Evolutionary conservation across 148 eudicot genomes (phyloP).

Genomic region (Chenopodium berlandieri): DNA sequence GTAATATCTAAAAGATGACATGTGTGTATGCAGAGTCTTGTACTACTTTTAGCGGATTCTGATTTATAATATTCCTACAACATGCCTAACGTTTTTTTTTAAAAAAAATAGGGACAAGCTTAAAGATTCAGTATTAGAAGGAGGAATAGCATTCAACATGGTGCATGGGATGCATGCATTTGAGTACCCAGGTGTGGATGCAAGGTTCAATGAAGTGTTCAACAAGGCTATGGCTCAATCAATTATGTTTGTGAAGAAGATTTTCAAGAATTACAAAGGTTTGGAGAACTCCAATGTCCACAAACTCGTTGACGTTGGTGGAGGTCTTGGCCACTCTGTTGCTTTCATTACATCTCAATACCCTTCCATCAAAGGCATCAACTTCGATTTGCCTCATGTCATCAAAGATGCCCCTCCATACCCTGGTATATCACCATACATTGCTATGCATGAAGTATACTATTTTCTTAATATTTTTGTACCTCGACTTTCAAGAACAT

Average conservation of each 20-base stretch:
- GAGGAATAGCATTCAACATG: slow-evolving; percentile 33
- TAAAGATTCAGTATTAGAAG: slow-evolving; percentile 32
- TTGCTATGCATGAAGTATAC: background rate
- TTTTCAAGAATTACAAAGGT: slow-evolving; percentile 29
- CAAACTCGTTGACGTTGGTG: slow-evolving; percentile 32
- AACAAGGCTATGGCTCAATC: slow-evolving; percentile 30
- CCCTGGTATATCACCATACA: slow-evolving; percentile 22
- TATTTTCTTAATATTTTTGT: background rate
- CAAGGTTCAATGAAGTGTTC: slow-evolving; percentile 34
- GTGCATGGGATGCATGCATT: slow-evolving; percentile 34
- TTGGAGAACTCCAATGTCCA: slow-evolving; percentile 20
- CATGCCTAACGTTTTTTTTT: too few species aligned
- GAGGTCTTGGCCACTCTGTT: slow-evolving; percentile 28
- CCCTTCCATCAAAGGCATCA: slow-evolving; percentile 27
- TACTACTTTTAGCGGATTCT: too few species aligned
- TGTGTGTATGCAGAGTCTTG: too few species aligned
- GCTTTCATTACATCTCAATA: slow-evolving; percentile 27
- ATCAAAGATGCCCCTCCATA: slow-evolving; percentile 21
- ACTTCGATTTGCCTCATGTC: slow-evolving; percentile 39
- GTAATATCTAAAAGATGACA: too few species aligned
- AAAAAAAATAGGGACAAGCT: slow-evolving; percentile 14
- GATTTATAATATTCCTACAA: too few species aligned
- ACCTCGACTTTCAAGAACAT: background rate
- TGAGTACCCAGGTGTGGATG: slow-evolving; percentile 29
- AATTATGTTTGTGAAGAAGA: slow-evolving; percentile 7